A percentile compares a stretch with the other conserved stretches of the same genome.
phyloP scores from a whole-genome alignment of 1,139 yeast species.

The Kodamaea sp. region DNA sequence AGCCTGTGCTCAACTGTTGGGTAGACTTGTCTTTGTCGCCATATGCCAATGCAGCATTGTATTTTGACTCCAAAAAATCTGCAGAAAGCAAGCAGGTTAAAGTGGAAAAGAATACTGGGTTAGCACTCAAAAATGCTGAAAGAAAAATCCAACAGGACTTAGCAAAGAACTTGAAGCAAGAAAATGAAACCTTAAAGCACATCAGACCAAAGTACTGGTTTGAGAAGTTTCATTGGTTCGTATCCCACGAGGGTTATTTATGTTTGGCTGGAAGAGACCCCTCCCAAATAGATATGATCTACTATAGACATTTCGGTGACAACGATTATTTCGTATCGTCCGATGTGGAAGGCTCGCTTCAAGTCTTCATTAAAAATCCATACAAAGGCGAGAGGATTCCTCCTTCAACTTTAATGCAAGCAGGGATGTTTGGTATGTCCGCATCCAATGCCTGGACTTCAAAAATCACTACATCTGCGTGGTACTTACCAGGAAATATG shows the following conservation, averaged over 20 bases:
- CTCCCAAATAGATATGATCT: conserved; percentile 81
- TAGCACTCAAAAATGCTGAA: conserved; percentile 86
- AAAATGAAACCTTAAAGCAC: conserved; percentile 61
- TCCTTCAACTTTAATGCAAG: conserved; percentile 85
- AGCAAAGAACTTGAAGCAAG: conserved; percentile 63
- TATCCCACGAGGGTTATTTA: conserved; percentile 83
- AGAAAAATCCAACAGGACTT: conserved; percentile 74
- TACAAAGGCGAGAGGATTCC: conserved; percentile 62
- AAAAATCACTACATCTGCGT: conserved; percentile 77
- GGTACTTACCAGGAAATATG: conserved; percentile 72
- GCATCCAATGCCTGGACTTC: conserved; percentile 89
- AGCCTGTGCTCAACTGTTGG: conserved; percentile 47
- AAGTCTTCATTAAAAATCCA: conserved; percentile 81
- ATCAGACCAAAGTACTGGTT: conserved; percentile 83
- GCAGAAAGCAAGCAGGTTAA: conserved; percentile 80
- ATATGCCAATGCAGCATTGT: conserved; percentile 86
- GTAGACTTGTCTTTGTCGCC: conserved; percentile 75
- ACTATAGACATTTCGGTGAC: conserved; percentile 72
- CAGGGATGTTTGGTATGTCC: conserved; percentile 82
- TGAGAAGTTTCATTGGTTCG: conserved; percentile 92
- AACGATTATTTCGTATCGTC: conserved; percentile 74
- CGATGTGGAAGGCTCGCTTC: conserved; percentile 72
- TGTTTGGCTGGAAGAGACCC: conserved; percentile 86
- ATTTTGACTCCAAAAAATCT: conserved; percentile 74
- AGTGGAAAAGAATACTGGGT: conserved; percentile 74